Conservation (phyloP, 2,329 filamentous ascomycete genomes). For the Nemania abortiva region DNA sequence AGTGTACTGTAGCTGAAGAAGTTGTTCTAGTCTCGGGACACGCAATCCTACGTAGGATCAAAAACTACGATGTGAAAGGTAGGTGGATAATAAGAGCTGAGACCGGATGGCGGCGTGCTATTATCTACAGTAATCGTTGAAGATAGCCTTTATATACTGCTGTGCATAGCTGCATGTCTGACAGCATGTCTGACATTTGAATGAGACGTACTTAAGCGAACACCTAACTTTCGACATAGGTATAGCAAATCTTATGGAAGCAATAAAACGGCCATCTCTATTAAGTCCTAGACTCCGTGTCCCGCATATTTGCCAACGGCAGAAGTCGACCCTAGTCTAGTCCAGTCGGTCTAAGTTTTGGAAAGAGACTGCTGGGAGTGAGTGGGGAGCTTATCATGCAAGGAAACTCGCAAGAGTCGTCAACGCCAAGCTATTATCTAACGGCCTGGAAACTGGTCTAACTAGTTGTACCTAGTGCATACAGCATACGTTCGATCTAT, state of each 20-base stretch:
- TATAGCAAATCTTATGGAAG: background rate
- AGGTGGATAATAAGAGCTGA: background rate
- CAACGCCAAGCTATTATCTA: background rate
- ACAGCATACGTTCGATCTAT: constrained; percentile 5
- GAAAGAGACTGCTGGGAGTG: no score
- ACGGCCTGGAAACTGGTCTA: background rate
- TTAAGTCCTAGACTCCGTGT: background rate
- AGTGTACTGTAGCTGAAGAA: background rate
- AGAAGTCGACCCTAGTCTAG: background rate
- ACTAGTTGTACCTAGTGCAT: background rate
- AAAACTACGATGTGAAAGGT: constrained; percentile 6
- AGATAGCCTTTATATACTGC: no score
- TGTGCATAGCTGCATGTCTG: no score
- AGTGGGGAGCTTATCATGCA: constrained; percentile 13
- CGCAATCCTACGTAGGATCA: background rate
- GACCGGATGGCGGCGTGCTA: no score
- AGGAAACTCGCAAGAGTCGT: background rate
- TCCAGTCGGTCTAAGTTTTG: no score
- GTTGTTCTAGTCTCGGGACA: constrained; percentile 6
- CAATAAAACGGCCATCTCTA: background rate
- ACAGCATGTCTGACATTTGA: no score
- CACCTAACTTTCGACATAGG: no score
- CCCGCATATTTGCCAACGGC: background rate
- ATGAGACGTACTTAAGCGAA: no score
- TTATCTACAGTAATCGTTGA: no score